Percentiles rank a stretch among this genome's conserved stretches.
These are phyloP conservation scores for Abortiporus biennis DNA, from an alignment of 1,284 basidiomycete species.

Conservation along the genomic window DNA sequence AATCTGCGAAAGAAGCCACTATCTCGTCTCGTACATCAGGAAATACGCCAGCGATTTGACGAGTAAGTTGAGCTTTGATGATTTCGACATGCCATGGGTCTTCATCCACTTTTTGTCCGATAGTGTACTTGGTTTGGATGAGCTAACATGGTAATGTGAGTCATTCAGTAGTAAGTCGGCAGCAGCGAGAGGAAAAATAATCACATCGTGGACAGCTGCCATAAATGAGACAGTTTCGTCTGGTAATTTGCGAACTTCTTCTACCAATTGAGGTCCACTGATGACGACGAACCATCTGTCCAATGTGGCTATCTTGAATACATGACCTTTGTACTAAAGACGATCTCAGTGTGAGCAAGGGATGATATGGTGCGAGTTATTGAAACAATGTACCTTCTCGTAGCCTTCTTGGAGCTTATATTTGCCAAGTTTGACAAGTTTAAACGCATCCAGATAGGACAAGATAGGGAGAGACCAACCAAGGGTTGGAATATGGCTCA, in stretches of 20 bases:
- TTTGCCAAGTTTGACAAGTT: neutral
- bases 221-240: conserved; percentile 59
- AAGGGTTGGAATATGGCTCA: neutral
- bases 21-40: conserved; percentile 33
- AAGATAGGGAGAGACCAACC: neutral
- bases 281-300: conserved; percentile 28
- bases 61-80: conserved; percentile 29
- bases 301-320: conserved; percentile 29
- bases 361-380: neutral
- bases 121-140: conserved; percentile 30
- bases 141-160: conserved; percentile 30
- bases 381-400: neutral
- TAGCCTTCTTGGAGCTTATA: neutral
- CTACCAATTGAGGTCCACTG: conserved; percentile 23
- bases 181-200: neutral
- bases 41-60: conserved; percentile 29
- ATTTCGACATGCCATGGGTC: conserved; percentile 32
- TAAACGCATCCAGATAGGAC: neutral
- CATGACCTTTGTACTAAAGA: conserved; percentile 21
- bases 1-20: conserved; percentile 24
- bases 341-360: neutral
- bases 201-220: conserved; percentile 65
- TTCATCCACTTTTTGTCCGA: conserved; percentile 27
- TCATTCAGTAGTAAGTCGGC: too few species aligned
- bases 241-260: conserved; percentile 28